Evolutionary conservation across 2,329 filamentous ascomycete genomes (phyloP).

Genomic region (Pseudogymnoascus pannorum): DNA sequence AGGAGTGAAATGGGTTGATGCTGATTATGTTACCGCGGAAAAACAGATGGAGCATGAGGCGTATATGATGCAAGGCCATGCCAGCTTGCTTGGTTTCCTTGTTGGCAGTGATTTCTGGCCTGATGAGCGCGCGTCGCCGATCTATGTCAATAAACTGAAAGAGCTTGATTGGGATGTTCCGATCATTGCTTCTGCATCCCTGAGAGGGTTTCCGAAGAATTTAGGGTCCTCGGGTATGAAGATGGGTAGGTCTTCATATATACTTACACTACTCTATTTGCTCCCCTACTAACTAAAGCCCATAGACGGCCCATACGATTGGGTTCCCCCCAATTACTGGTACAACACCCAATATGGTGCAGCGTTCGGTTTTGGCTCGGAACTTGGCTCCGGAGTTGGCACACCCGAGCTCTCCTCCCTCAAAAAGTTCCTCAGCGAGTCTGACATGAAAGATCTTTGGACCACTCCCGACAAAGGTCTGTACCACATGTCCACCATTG

Average conservation of each 20-base stretch:
- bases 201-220: slow-evolving; percentile 43
- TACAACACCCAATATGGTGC: slow-evolving; percentile 46
- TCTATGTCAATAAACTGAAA: slow-evolving; percentile 45
- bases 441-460: slow-evolving; percentile 51
- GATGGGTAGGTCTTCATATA: slow-evolving; percentile 35
- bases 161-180: slow-evolving; percentile 48
- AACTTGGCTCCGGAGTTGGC: slow-evolving; percentile 54
- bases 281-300: neutral
- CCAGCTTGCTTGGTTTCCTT: slow-evolving; percentile 50
- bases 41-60: slow-evolving; percentile 53
- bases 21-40: slow-evolving; percentile 49
- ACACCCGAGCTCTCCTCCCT: slow-evolving; percentile 51
- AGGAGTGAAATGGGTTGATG: slow-evolving; percentile 40
- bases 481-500: slow-evolving; percentile 53
- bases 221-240: slow-evolving; percentile 55
- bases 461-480: slow-evolving; percentile 42
- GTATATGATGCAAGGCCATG: slow-evolving; percentile 51
- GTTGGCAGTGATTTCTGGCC: slow-evolving; percentile 60
- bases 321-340: slow-evolving; percentile 60
- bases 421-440: slow-evolving; percentile 42
- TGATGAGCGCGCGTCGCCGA: slow-evolving; percentile 44
- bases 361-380: slow-evolving; percentile 57
- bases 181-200: slow-evolving; percentile 49
- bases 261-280: neutral
- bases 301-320: slow-evolving; percentile 53